Evolutionary conservation across 129 eudicot species (phyloP).

Genomic region (Ambrosia trifida): DNA sequence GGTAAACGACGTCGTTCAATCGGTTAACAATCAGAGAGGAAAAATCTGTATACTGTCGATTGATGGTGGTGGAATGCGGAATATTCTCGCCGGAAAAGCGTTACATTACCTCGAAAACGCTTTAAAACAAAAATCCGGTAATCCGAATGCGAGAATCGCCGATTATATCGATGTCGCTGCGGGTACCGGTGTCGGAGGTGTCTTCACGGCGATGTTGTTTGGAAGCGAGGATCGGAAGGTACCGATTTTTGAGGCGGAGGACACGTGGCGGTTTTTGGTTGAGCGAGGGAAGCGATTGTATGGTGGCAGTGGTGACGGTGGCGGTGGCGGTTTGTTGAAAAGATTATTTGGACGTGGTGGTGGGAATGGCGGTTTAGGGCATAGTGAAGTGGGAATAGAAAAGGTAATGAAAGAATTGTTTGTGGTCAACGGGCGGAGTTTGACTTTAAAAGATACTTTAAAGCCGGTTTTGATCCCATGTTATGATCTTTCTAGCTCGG

Average conservation of each 20-base stretch:
- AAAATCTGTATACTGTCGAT: slow-evolving; percentile 68
- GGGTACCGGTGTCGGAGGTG: slow-evolving; percentile 35
- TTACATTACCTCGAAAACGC: slow-evolving; percentile 57
- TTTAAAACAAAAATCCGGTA: slow-evolving; percentile 65
- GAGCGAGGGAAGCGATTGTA: slow-evolving; percentile 42
- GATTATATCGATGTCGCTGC: slow-evolving; percentile 40
- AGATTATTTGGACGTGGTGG: slow-evolving; percentile 16
- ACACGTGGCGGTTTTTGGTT: slow-evolving; percentile 40
- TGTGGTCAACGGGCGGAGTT: slow-evolving; percentile 26
- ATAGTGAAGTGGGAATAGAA: slow-evolving; percentile 16
- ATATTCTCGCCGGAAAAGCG: slow-evolving; percentile 64
- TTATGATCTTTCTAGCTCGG: slow-evolving; percentile 55
- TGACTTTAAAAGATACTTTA: slow-evolving; percentile 38
- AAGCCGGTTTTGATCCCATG: slow-evolving; percentile 59
- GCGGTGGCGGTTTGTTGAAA: slow-evolving; percentile 16
- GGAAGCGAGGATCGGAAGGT: slow-evolving; percentile 17
- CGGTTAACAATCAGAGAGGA: slow-evolving; percentile 66
- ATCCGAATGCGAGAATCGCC: slow-evolving; percentile 58
- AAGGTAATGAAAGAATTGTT: slow-evolving; percentile 33
- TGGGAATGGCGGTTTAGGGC: background rate
- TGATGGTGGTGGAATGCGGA: slow-evolving; percentile 86
- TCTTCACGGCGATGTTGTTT: slow-evolving; percentile 36
- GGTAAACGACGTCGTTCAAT: slow-evolving; percentile 17
- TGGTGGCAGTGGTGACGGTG: background rate
- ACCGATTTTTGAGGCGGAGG: slow-evolving; percentile 39